These are phyloP conservation scores for Abrus pulchellus DNA, from an alignment of 306 rosid species.

Conservation along the genomic window DNA sequence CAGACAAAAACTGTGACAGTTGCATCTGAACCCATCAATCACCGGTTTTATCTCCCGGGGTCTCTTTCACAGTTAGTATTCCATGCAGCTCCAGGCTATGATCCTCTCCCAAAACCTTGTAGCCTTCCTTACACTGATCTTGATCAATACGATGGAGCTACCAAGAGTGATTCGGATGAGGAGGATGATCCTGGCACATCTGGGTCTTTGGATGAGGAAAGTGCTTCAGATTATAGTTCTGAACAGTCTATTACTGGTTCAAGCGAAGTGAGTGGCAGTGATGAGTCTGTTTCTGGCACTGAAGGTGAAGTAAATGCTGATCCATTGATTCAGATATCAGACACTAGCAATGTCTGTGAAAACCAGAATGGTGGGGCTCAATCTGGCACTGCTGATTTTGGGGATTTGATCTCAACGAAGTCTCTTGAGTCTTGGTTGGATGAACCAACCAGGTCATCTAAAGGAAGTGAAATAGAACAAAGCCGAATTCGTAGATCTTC, in stretches of 20 bases:
- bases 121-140: constrained; percentile 60
- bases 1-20: constrained; percentile 53
- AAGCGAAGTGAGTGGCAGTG: constrained; percentile 57
- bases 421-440: constrained; percentile 94
- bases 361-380: constrained; percentile 61
- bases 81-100: constrained; percentile 99
- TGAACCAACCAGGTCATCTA: constrained; percentile 75
- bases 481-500: constrained; percentile 63
- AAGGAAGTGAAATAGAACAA: constrained; percentile 59
- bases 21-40: constrained; percentile 65
- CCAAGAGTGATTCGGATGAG: constrained; percentile 49
- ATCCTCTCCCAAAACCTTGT: constrained; percentile 96
- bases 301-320: constrained; percentile 57
- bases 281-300: constrained; percentile 59
- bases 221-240: constrained; percentile 75
- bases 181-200: constrained; percentile 68
- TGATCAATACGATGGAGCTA: constrained; percentile 52
- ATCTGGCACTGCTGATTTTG: constrained; percentile 64
- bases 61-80: constrained; percentile 94
- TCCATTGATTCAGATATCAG: constrained; percentile 85
- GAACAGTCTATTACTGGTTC: constrained; percentile 69
- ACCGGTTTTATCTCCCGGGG: constrained; percentile 92
- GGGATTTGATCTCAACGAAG: constrained; percentile 78
- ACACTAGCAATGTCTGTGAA: constrained; percentile 58
- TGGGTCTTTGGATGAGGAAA: constrained; percentile 80